Percentiles rank a stretch among this genome's conserved stretches.
Conservation (phyloP, 805 yeast genomes). For the Metschnikowia similis region DNA sequence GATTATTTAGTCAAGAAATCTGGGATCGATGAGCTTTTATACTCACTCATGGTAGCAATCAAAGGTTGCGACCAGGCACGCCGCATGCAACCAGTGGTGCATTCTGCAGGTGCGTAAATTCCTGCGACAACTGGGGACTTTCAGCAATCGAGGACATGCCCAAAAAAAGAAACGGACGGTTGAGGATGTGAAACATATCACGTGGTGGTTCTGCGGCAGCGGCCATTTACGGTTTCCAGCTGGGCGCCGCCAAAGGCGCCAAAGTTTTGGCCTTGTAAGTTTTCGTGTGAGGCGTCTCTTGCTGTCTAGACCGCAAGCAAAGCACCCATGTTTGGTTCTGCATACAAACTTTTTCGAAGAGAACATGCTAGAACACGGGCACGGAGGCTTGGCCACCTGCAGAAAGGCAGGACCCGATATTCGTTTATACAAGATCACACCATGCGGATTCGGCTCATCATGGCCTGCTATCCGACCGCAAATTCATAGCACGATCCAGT, state of each 20-base stretch:
- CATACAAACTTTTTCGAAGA: background rate
- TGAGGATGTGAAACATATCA: background rate
- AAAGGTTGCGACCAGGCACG: background rate
- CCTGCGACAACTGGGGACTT: background rate
- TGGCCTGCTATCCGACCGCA: no score
- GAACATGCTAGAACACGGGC: background rate
- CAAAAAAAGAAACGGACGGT: background rate
- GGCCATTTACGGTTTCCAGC: background rate
- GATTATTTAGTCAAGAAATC: background rate
- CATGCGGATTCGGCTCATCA: no score
- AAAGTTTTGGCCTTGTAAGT: no score
- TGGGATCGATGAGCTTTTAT: slow-evolving; percentile 3
- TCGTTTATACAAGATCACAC: background rate
- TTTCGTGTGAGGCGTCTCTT: background rate
- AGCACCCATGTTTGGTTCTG: background rate
- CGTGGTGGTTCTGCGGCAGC: background rate
- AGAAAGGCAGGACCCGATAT: background rate
- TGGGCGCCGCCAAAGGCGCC: no score
- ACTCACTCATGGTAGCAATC: slow-evolving; percentile 5
- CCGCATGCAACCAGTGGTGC: slow-evolving; percentile 1
- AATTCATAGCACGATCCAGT: no score
- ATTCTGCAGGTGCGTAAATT: slow-evolving; percentile 3
- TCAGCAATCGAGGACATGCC: background rate
- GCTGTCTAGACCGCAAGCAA: slow-evolving; percentile 1
- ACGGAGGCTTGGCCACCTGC: background rate